phyloP scores from a whole-genome alignment of 2,329 filamentous ascomycete species.

The Epichloe baconii region DNA sequence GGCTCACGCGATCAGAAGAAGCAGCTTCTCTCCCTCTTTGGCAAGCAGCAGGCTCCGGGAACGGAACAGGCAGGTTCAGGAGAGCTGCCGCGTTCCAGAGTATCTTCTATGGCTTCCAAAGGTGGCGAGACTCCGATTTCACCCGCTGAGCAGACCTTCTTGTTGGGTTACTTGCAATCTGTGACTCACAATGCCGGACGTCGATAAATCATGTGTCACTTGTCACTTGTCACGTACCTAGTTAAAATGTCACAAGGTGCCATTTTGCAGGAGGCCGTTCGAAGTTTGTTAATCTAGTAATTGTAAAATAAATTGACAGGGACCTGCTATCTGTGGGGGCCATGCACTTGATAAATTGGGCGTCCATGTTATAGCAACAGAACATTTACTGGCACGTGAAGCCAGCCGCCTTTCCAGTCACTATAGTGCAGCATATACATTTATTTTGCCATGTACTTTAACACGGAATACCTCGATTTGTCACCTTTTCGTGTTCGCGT shows the following conservation, averaged over 20 bases:
- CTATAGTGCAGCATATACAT: background rate
- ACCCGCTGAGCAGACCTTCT: conserved; percentile 60
- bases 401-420: background rate
- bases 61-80: background rate
- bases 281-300: background rate
- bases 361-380: background rate
- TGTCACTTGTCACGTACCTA: background rate
- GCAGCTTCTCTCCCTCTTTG: conserved; percentile 48
- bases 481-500: background rate
- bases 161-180: conserved; percentile 60
- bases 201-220: conserved; percentile 8
- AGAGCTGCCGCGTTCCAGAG: conserved; percentile 20
- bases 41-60: conserved; percentile 22
- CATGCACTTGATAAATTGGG: background rate
- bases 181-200: conserved; percentile 29
- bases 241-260: background rate
- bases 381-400: background rate
- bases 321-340: background rate
- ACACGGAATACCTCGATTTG: background rate
- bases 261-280: background rate
- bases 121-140: conserved; percentile 41
- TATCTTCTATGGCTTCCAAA: conserved; percentile 32
- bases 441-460: background rate
- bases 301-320: background rate
- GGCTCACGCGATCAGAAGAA: conserved; percentile 21